Percentiles rank a stretch among this genome's conserved stretches.
phyloP scores from a whole-genome alignment of 345 rosid species.

The Camelina laxa region DNA sequence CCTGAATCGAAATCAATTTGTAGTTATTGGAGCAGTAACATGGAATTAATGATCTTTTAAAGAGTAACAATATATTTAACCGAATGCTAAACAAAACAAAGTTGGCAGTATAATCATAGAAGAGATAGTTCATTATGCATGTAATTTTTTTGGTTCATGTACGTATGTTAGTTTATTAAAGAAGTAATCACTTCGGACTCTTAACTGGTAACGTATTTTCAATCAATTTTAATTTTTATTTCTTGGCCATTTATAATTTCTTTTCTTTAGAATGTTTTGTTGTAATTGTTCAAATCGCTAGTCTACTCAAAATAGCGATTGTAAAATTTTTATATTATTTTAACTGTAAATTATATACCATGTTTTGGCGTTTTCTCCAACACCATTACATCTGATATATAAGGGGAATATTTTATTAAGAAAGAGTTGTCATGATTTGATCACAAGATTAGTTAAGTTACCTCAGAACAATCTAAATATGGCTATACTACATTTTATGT shows the following conservation, averaged over 20 bases:
- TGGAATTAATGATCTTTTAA: not conserved
- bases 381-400: not conserved
- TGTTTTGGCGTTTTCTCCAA: not conserved
- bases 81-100: not conserved
- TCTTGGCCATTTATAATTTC: not conserved
- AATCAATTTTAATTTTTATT: too few relatives aligned
- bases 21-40: not conserved
- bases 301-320: not conserved
- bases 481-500: slow-evolving; percentile 1
- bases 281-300: not conserved
- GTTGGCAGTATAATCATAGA: not conserved
- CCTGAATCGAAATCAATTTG: not conserved
- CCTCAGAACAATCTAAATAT: slow-evolving; percentile 11
- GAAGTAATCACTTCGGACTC: not conserved
- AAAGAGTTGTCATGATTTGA: not conserved
- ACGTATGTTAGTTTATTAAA: not conserved
- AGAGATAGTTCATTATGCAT: not conserved
- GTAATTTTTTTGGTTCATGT: not conserved
- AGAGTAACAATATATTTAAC: not conserved
- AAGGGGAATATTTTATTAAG: not conserved
- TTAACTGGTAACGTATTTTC: not conserved
- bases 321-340: not conserved
- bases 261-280: not conserved
- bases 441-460: slow-evolving; percentile 1
- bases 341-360: not conserved